Evolutionary conservation across 306 rosid genomes (phyloP), one percentile per base, ranked within the genome.

Genomic region (Oemleria cerasiformis): DNA sequence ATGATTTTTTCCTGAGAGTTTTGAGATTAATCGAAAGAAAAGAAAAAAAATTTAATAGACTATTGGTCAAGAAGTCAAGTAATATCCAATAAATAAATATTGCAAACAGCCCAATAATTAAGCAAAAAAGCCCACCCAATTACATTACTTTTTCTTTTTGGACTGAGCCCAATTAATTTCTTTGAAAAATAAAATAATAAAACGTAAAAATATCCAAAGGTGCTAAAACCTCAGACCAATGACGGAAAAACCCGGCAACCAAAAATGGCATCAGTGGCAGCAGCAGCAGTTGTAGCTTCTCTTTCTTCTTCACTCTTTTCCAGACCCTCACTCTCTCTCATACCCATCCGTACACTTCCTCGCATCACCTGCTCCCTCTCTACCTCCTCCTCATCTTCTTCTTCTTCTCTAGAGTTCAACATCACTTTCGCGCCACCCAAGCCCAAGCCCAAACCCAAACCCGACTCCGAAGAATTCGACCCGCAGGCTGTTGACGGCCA

Each of bases 341-440:
- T 72, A 4, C 73, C 87, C 53, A 64, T 87, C 61, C 96, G 92
- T 62, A 45, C 74, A 20, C 88, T 88, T 71, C 85, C 88, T 63
- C 89, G 83, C 78, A 8, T 87, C 75, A 40, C 79, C 14, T 80
- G 79, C 15, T 74, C 80, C 15, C 20, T 79, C 36, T 77, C 96
- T 62, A 84, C 84, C 7, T 56, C 75, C 30, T 56, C n/a, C 30
- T 80, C 90, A 7, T 83, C 86, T 12, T 78, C 81, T 3, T 43
- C 87, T 12, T 82, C 90, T 11, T 60, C 94, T 60, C 16, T 21
- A 9, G 79, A 90, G 68, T 94, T 94, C 92, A 87, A 94, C 79
- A 89, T 94, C 86, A 71, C 97, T 44, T 89, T 87, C 69, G 94
- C 92, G 1, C 88, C 96, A n/a, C 68, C 92, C 0, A 86, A 81